Evolutionary conservation across 768 basidiomycete genomes (phyloP).

Genomic region (Macrolepiota fuliginosa): DNA sequence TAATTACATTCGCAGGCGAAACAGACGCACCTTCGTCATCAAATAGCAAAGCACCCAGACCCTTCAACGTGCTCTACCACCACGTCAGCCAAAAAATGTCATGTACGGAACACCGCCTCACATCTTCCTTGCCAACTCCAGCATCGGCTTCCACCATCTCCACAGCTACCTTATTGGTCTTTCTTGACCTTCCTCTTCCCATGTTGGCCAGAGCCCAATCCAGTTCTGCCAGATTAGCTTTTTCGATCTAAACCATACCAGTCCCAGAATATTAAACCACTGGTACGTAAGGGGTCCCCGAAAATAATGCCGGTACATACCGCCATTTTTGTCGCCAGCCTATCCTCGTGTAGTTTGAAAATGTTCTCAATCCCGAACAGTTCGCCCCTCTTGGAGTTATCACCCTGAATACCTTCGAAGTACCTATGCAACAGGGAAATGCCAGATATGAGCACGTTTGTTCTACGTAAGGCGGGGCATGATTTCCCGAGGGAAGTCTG

Average conservation of each 20-base stretch:
- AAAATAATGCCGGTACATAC: constrained; percentile 36
- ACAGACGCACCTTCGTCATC: constrained; percentile 54
- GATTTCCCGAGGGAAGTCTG: background rate
- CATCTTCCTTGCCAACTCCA: constrained; percentile 43
- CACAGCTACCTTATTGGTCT: constrained; percentile 14
- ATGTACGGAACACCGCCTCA: constrained; percentile 17
- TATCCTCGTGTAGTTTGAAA: constrained; percentile 72
- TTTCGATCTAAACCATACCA: constrained; percentile 62
- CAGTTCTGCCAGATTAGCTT: constrained; percentile 66
- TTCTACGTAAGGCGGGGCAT: background rate
- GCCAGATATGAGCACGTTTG: background rate
- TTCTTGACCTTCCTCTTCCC: constrained; percentile 32
- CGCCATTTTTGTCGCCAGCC: constrained; percentile 68
- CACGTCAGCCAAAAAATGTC: background rate
- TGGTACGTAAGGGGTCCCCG: background rate
- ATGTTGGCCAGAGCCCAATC: constrained; percentile 81
- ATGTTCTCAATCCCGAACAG: constrained; percentile 86
- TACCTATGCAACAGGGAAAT: constrained; percentile 43
- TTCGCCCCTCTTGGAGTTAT: constrained; percentile 72
- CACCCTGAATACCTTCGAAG: constrained; percentile 82
- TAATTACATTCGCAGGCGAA: background rate
- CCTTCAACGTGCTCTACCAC: constrained; percentile 50
- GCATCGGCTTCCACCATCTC: constrained; percentile 46
- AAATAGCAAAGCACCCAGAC: constrained; percentile 65
- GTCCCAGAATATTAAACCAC: background rate